Evolutionary conservation across 78 protist species (phyloP).

Genomic region (Emiliania huxleyi): DNA sequence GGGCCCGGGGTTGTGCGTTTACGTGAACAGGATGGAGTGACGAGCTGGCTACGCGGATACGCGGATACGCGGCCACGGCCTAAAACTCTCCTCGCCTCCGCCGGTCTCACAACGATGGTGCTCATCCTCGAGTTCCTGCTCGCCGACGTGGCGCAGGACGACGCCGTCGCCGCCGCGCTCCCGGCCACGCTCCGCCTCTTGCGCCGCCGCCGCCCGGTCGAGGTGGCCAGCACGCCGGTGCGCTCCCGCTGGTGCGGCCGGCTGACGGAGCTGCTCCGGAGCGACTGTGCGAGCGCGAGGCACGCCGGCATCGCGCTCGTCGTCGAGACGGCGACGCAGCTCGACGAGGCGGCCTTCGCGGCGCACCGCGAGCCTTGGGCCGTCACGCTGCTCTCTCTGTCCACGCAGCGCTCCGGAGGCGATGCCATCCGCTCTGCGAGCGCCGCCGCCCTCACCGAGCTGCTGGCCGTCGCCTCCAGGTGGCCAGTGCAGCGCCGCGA

Average conservation of each 20-base stretch:
- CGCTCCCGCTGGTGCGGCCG: not conserved
- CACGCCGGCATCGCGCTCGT: not conserved
- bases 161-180: no score
- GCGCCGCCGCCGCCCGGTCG: no score
- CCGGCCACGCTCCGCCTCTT: no score
- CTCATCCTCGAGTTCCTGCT: no score
- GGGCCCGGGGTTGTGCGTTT: no score
- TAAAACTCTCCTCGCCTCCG: no score
- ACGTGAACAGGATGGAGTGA: no score
- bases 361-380: not conserved
- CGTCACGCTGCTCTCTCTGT: not conserved
- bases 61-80: no score
- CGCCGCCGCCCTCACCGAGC: not conserved
- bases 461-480: not conserved
- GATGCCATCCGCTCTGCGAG: not conserved
- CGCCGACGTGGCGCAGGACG: no score
- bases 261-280: not conserved
- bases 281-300: not conserved
- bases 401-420: not conserved
- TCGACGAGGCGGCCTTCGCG: not conserved
- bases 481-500: not conserved
- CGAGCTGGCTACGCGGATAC: no score
- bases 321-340: not conserved
- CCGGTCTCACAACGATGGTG: no score
- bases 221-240: no score